A percentile compares a stretch with the other conserved stretches of the same genome.
phyloP scores from a whole-genome alignment of 2,329 filamentous ascomycete genomes.

The Nectriaceae sp. region DNA sequence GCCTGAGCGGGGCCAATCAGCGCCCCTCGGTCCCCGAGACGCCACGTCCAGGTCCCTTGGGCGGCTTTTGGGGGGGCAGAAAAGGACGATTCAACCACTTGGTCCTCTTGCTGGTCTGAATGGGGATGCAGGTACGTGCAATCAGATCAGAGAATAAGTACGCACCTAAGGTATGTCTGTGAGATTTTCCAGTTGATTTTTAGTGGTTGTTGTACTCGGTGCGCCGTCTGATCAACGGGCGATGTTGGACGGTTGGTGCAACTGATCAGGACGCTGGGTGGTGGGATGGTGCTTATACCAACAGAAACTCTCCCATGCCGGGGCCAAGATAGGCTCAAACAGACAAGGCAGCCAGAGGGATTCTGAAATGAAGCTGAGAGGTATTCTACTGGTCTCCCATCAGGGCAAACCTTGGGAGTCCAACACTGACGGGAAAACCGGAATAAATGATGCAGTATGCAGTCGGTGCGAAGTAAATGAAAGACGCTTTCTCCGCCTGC shows the following conservation, averaged over 20 bases:
- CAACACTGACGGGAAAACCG: not conserved
- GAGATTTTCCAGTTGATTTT: not conserved
- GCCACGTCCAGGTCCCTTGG: constrained; percentile 26
- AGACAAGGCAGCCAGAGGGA: too few species aligned
- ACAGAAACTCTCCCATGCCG: too few species aligned
- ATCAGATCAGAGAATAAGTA: not conserved
- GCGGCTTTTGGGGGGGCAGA: not conserved
- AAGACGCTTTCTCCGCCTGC: constrained; percentile 8
- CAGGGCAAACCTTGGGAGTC: too few species aligned
- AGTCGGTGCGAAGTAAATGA: not conserved
- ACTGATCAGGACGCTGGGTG: not conserved
- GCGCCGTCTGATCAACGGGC: too few species aligned
- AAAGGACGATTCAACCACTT: not conserved
- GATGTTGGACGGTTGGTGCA: not conserved
- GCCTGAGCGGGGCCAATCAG: constrained; percentile 34
- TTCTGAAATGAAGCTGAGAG: too few species aligned
- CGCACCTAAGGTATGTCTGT: too few species aligned
- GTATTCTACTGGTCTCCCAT: too few species aligned
- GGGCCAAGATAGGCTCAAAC: too few species aligned
- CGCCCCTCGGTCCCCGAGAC: constrained; percentile 21
- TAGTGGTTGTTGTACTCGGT: too few species aligned
- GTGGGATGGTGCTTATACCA: too few species aligned
- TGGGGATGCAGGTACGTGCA: not conserved
- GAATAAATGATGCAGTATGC: not conserved
- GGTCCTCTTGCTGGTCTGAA: not conserved